These are phyloP conservation scores for Lyophyllum decastes DNA, from an alignment of 768 basidiomycete species.

Conservation along the genomic window DNA sequence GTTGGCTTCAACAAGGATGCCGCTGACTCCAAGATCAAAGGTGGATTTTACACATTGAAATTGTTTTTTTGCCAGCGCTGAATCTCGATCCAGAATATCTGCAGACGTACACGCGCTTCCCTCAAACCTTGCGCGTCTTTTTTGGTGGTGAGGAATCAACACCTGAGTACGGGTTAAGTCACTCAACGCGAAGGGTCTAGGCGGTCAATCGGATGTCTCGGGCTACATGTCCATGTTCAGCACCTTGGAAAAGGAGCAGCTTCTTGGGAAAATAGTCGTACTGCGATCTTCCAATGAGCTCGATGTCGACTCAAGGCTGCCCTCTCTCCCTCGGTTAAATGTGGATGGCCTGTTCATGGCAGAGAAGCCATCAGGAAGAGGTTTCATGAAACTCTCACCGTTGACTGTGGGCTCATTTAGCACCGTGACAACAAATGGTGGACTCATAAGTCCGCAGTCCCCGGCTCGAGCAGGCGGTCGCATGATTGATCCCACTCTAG, in stretches of 20 bases:
- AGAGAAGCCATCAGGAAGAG: conserved; percentile 34
- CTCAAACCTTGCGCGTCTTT: conserved; percentile 74
- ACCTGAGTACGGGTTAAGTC: not conserved
- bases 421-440: conserved; percentile 52
- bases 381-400: conserved; percentile 45
- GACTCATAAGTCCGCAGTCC: conserved; percentile 69
- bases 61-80: not conserved
- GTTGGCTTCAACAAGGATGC: conserved; percentile 65
- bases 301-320: conserved; percentile 44
- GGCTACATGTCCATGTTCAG: conserved; percentile 59
- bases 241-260: conserved; percentile 57
- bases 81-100: conserved; percentile 56
- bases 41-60: conserved; percentile 32
- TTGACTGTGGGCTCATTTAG: conserved; percentile 45
- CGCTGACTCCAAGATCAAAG: conserved; percentile 70
- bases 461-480: conserved; percentile 46
- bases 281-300: conserved; percentile 50
- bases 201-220: conserved; percentile 47
- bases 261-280: conserved; percentile 66
- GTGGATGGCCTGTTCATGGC: conserved; percentile 52
- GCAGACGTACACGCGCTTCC: conserved; percentile 68
- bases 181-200: conserved; percentile 31
- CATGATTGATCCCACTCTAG: conserved; percentile 65
- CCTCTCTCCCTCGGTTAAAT: conserved; percentile 53
- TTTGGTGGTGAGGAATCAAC: conserved; percentile 56